These are phyloP conservation scores for Trichosporon sp. DNA, from an alignment of 1,284 basidiomycete species.

Conservation along the genomic window DNA sequence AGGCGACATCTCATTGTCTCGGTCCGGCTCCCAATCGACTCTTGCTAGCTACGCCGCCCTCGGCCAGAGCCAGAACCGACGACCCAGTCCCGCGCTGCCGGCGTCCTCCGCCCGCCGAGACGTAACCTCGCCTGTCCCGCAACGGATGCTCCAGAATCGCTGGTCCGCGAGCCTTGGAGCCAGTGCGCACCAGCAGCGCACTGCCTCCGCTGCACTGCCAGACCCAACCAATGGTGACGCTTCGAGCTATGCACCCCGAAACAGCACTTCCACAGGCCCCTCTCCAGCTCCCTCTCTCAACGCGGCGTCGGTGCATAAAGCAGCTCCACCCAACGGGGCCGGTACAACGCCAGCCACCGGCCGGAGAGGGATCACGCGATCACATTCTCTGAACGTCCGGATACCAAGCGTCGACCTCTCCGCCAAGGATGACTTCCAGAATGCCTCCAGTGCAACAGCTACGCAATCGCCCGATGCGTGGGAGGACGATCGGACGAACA, in stretches of 20 bases:
- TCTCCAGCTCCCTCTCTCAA: not conserved
- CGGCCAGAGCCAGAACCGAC: not conserved
- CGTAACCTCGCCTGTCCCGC: not conserved
- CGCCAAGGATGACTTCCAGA: not conserved
- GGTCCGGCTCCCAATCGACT: not conserved
- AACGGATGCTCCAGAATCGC: not conserved
- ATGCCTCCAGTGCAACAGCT: not conserved
- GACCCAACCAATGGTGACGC: not conserved
- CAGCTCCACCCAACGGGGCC: not conserved
- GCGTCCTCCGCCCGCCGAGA: not conserved
- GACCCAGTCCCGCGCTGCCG: not conserved
- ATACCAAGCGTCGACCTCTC: constrained; percentile 14
- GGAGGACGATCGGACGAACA: not conserved
- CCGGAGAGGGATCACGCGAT: constrained; percentile 6
- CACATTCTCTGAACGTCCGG: constrained; percentile 16
- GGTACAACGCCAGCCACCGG: not conserved
- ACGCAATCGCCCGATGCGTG: not conserved
- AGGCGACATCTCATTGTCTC: constrained; percentile 2
- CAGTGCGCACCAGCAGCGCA: not conserved
- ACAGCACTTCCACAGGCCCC: not conserved
- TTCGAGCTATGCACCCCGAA: not conserved
- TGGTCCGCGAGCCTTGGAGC: not conserved
- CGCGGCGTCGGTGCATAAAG: not conserved
- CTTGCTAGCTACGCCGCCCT: not conserved
- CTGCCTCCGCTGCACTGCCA: not conserved